phyloP scores from a whole-genome alignment of 306 rosid genomes.

The Castanea crenata region DNA sequence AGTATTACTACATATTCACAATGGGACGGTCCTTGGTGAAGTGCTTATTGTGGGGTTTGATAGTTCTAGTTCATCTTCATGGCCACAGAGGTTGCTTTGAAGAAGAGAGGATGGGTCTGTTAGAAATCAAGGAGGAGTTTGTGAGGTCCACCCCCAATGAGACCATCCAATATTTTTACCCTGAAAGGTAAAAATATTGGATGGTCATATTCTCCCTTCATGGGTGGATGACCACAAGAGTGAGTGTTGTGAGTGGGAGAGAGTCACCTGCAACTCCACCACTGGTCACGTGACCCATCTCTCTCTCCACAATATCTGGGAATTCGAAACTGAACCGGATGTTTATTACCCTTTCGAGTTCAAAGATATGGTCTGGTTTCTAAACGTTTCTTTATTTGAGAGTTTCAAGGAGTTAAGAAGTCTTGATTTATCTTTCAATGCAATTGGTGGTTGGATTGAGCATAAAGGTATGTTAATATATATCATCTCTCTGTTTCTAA shows the following conservation, averaged over 20 bases:
- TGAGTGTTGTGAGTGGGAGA: neutral
- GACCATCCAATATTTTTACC: too few relatives aligned
- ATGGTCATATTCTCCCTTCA: neutral
- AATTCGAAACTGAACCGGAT: too few relatives aligned
- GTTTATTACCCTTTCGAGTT: too few relatives aligned
- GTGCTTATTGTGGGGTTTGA: neutral
- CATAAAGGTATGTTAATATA: neutral
- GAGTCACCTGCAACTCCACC: neutral
- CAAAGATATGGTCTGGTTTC: neutral
- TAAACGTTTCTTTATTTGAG: neutral
- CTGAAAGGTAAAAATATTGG: too few relatives aligned
- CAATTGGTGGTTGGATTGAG: neutral
- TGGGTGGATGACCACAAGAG: neutral
- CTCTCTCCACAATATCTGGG: neutral
- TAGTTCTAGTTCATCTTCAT: neutral
- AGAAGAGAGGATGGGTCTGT: neutral
- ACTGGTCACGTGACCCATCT: neutral
- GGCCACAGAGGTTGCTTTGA: neutral
- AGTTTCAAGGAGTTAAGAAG: neutral
- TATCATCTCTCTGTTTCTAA: too few relatives aligned
- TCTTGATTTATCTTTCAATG: neutral
- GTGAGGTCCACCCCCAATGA: neutral
- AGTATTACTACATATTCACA: too few relatives aligned
- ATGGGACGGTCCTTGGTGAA: neutral
- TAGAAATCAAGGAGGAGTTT: neutral